Base-by-base conservation (phyloP, 2,329 filamentous ascomycete genomes). In the Pyrenophora seminiperda region DNA sequence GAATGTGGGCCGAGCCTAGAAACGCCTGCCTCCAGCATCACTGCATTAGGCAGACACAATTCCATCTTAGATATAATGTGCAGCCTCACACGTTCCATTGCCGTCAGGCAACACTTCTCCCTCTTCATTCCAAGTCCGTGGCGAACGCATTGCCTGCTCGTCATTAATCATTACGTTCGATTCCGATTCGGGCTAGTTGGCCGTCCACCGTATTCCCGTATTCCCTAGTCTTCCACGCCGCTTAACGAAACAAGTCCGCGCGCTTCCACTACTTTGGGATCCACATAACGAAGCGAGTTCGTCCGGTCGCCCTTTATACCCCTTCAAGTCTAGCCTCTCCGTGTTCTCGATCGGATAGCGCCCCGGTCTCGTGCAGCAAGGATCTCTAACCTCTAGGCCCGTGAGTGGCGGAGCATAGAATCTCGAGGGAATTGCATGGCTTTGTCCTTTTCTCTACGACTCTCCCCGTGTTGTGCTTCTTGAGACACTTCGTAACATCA, bases 321-420 rank as follows among this genome's bases (percentile, higher is more conserved):
- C 1, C 24, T 30, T 20, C 13, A 13, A 34, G 47, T n/a, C 37
- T 50, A 50, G 47, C 17, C 4, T 4, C 11, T 11, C 13, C 10
- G 4, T 10, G 9, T 14, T 30, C 15, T n/a, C 14, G 30, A 32
- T 41, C 36, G 22, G 34, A 37, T 24, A 30, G 27, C 11, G 47
- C 41, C 19, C 32, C 9, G 20, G 18, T 39, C 41, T 33, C 14
- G 17, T 32, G 7, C 41, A 30, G 37, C 36, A 41, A 41, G 44
- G 44, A 47, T 41, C 44, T 36, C 22, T 34, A 34, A 17, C 47
- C 27, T 27, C 34, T 31, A 39, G 44, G 49, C 44, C 49, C 49
- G 48, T 47, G 43, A 39, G 49, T 52, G 49, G 49, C 49, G 44
- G 29, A 20, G 27, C 22, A 30, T 17, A 42, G 32, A 20, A 43